Conservation (phyloP, 2,329 filamentous ascomycete species). For the Ophiosphaerella korrae region DNA sequence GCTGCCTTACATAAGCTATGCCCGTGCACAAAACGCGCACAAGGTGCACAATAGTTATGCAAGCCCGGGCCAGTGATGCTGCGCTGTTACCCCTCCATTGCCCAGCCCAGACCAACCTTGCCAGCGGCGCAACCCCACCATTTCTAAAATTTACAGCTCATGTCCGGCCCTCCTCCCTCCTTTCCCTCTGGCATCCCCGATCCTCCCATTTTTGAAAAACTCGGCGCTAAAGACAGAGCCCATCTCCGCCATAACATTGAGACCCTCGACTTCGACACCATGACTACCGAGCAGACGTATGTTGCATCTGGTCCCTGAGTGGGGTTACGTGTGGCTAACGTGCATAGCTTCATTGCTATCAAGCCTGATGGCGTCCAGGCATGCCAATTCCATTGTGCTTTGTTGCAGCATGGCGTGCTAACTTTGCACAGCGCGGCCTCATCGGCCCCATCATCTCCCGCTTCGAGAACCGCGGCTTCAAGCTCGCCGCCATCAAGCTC, state of each 20-base stretch:
- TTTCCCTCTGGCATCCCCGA: conserved; percentile 28
- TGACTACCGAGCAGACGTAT: conserved; percentile 86
- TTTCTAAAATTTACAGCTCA: conserved; percentile 34
- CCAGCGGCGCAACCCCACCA: conserved; percentile 31
- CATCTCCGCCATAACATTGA: conserved; percentile 45
- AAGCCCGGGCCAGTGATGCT: neutral
- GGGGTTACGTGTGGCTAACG: conserved; percentile 29
- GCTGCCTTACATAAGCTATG: conserved; percentile 5
- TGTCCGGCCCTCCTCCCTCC: conserved; percentile 17
- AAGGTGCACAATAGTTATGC: conserved; percentile 15
- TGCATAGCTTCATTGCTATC: conserved; percentile 94
- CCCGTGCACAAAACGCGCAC: conserved; percentile 3
- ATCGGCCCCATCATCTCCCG: conserved; percentile 96
- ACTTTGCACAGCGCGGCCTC: conserved; percentile 77
- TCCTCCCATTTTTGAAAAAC: conserved; percentile 53
- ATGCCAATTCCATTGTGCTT: conserved; percentile 43
- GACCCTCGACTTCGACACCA: conserved; percentile 40
- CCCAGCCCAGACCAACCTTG: conserved; percentile 4
- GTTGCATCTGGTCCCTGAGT: conserved; percentile 41
- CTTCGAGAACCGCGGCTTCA: conserved; percentile 98
- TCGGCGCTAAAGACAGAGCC: conserved; percentile 55
- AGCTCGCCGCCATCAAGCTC: conserved; percentile 98
- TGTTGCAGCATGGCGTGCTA: conserved; percentile 7
- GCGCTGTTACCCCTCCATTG: conserved; percentile 4
- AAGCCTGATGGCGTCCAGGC: conserved; percentile 99